These are phyloP conservation scores for Nannizzia gypsea DNA, from an alignment of 2,329 filamentous ascomycete species.

Conservation along the genomic window DNA sequence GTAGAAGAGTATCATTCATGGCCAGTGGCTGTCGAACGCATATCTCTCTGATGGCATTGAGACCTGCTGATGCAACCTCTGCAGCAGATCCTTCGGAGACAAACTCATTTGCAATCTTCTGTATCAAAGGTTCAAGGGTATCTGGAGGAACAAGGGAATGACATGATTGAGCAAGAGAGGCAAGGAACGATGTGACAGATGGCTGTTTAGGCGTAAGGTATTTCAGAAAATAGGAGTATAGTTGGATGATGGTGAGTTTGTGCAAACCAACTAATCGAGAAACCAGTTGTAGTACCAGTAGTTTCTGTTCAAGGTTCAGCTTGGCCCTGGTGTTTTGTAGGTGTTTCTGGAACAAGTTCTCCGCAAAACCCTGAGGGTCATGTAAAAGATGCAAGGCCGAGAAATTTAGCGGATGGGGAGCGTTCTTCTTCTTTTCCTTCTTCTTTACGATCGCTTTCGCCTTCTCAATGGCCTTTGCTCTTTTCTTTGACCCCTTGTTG, in stretches of 20 bases:
- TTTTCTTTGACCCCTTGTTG: constrained; percentile 95
- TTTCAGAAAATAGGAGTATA: constrained; percentile 96
- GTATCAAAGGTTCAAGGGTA: constrained; percentile 74
- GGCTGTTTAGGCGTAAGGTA: constrained; percentile 79
- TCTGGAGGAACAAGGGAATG: constrained; percentile 89
- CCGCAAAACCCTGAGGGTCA: constrained; percentile 87
- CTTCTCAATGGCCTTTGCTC: constrained; percentile 63
- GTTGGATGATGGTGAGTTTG: constrained; percentile 73
- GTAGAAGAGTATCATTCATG: constrained; percentile 89
- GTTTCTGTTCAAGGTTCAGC: constrained; percentile 74
- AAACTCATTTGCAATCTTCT: constrained; percentile 97
- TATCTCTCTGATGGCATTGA: constrained; percentile 91
- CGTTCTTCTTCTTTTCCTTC: constrained; percentile 75
- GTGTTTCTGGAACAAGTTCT: constrained; percentile 81
- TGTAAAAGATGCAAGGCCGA: constrained; percentile 88
- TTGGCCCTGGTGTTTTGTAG: constrained; percentile 76
- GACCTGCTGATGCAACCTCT: constrained; percentile 80
- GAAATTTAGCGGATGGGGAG: constrained; percentile 85
- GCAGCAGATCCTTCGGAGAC: constrained; percentile 86
- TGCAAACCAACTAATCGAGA: constrained; percentile 85
- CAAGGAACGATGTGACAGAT: constrained; percentile 84
- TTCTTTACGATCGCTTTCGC: constrained; percentile 73
- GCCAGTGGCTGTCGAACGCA: constrained; percentile 87
- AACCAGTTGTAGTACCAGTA: constrained; percentile 81
- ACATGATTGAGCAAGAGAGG: constrained; percentile 80